A percentile compares a stretch with the other conserved stretches of the same genome.
These are phyloP conservation scores for Quercus dentata DNA, from an alignment of 306 rosid species.

Conservation along the genomic window DNA sequence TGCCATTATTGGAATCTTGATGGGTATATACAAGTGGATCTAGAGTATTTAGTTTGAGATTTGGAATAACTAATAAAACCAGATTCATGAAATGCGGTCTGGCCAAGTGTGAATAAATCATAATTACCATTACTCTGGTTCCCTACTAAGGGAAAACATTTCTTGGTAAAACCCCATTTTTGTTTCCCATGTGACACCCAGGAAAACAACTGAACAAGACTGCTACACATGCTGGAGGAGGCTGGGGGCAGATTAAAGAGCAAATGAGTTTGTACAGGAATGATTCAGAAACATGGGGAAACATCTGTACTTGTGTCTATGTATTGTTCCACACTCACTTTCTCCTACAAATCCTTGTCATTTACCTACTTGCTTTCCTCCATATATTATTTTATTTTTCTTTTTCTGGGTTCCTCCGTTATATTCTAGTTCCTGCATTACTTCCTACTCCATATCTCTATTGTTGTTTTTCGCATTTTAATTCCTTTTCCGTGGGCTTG, in stretches of 20 bases:
- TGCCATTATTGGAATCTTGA: not conserved
- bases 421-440: not conserved
- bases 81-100: not conserved
- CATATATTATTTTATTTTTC: too few relatives aligned
- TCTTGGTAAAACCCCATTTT: not conserved
- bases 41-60: not conserved
- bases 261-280: not conserved
- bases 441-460: not conserved
- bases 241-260: not conserved
- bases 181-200: not conserved
- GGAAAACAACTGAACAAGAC: not conserved
- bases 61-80: not conserved
- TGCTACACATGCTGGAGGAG: not conserved
- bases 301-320: not conserved
- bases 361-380: not conserved
- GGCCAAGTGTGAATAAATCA: not conserved
- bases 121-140: not conserved
- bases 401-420: too few relatives aligned
- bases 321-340: not conserved
- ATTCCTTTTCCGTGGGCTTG: not conserved
- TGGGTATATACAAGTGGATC: not conserved
- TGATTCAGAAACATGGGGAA: not conserved
- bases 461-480: not conserved
- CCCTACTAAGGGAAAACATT: not conserved
- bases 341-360: not conserved